Evolutionary conservation across 257 asterid species (phyloP).

Genomic region (Paraleonurus japonicus): DNA sequence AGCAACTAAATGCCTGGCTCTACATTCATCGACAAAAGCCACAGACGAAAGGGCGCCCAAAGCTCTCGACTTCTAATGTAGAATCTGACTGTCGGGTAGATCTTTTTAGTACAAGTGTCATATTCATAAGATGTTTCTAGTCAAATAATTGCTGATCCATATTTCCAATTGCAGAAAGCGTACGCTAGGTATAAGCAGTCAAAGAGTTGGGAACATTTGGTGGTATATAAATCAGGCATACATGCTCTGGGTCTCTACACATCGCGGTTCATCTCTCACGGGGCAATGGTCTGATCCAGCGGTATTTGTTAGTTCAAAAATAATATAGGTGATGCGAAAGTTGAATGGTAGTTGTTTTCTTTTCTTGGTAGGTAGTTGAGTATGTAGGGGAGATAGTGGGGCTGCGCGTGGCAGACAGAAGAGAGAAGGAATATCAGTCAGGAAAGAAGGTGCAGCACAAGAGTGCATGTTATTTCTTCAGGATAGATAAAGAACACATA

Average conservation of each 20-base stretch:
- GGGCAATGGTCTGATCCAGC: conserved; percentile 51
- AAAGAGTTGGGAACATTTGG: conserved; percentile 58
- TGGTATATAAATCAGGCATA: conserved; percentile 65
- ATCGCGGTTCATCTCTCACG: conserved; percentile 52
- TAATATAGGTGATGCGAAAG: background rate
- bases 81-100: conserved; percentile 54
- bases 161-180: conserved; percentile 46
- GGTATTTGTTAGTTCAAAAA: conserved; percentile 2
- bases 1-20: conserved; percentile 69
- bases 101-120: conserved; percentile 6
- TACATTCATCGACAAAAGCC: conserved; percentile 51
- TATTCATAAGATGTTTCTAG: background rate
- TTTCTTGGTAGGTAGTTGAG: conserved; percentile 55
- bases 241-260: conserved; percentile 78
- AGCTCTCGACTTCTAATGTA: conserved; percentile 35
- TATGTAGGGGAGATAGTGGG: conserved; percentile 71
- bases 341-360: background rate
- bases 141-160: background rate
- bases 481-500: conserved; percentile 57
- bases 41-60: conserved; percentile 35
- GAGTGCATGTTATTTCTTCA: conserved; percentile 69
- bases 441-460: conserved; percentile 62
- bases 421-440: conserved; percentile 64
- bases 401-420: conserved; percentile 58
- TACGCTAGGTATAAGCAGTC: conserved; percentile 58